Evolutionary conservation across 441 rosid genomes (phyloP).

Genomic region (Manihot esculenta): DNA sequence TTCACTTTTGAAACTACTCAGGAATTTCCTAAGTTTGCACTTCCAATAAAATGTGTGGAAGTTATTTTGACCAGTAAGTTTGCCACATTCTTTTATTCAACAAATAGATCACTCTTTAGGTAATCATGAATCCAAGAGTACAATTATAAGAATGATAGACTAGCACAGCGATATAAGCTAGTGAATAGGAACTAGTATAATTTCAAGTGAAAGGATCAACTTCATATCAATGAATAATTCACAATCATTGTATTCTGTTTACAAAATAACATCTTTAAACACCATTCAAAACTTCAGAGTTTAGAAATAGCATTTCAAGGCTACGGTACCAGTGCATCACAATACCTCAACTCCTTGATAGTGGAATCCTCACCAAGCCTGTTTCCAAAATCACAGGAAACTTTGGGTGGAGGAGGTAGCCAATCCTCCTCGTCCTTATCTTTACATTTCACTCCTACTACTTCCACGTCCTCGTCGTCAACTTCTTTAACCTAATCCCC

Average conservation of each 20-base stretch:
- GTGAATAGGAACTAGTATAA: background rate
- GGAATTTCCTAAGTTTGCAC: background rate
- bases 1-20: no score
- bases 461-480: constrained; percentile 39
- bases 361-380: constrained; percentile 58
- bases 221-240: background rate
- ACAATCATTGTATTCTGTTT: background rate
- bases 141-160: no score
- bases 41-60: background rate
- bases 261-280: background rate
- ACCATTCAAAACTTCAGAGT: background rate
- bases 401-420: constrained; percentile 79
- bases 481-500: constrained; percentile 34
- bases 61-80: background rate
- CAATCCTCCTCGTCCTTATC: constrained; percentile 69
- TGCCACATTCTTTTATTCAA: no score
- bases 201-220: background rate
- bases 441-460: constrained; percentile 29
- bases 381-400: constrained; percentile 22
- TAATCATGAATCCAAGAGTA: constrained; percentile 1
- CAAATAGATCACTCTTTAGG: background rate
- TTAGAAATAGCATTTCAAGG: background rate
- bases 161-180: background rate
- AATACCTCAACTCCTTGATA: constrained; percentile 75
- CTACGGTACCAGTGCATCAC: background rate